Conservation (phyloP, 2,329 filamentous ascomycete species). For the Ceratocystiopsis minuta region DNA sequence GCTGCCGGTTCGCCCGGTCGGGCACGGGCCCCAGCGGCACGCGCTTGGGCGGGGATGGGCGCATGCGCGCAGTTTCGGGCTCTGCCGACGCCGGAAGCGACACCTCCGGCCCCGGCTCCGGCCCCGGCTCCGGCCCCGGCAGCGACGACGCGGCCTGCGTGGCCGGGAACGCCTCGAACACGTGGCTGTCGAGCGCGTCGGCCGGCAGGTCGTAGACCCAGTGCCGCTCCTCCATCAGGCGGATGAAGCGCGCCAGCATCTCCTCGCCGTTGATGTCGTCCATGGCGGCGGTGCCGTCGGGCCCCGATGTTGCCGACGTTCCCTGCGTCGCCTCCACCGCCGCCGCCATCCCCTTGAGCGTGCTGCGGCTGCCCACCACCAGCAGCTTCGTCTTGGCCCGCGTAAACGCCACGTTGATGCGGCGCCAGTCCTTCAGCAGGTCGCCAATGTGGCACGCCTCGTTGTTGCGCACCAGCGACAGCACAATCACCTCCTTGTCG, state of each 20-base stretch:
- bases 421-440: conserved; percentile 72
- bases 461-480: conserved; percentile 79
- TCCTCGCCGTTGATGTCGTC: conserved; percentile 37
- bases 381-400: conserved; percentile 82
- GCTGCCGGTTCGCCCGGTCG: conserved; percentile 20
- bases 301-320: conserved; percentile 35
- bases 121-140: too few relatives aligned
- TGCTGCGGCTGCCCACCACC: conserved; percentile 66
- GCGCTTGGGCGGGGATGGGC: too few relatives aligned
- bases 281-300: too few relatives aligned
- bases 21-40: too few relatives aligned
- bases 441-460: conserved; percentile 72
- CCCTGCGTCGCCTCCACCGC: conserved; percentile 31
- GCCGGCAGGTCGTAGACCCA: conserved; percentile 63
- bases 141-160: conserved; percentile 3
- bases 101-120: too few relatives aligned
- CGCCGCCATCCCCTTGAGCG: conserved; percentile 28
- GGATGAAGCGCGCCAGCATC: conserved; percentile 59
- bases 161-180: conserved; percentile 36
- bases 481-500: conserved; percentile 82
- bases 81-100: conserved; percentile 1
- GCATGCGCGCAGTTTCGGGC: too few relatives aligned
- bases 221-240: conserved; percentile 54
- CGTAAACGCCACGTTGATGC: conserved; percentile 93
- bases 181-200: conserved; percentile 47